These are phyloP conservation scores for Neobulgaria alba DNA, from an alignment of 2,329 filamentous ascomycete species.

Conservation along the genomic window DNA sequence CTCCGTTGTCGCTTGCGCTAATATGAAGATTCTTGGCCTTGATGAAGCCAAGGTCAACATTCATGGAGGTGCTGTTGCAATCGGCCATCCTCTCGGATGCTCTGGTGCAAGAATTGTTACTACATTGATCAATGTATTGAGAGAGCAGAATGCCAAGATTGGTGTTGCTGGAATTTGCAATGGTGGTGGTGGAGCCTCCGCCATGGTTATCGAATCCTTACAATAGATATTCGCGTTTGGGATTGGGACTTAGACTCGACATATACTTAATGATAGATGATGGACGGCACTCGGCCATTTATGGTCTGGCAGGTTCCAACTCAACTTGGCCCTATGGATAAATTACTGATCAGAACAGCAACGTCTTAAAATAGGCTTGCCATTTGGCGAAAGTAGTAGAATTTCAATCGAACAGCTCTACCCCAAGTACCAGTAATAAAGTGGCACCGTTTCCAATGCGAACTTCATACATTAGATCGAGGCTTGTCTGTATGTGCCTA, in stretches of 20 bases:
- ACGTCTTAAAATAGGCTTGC: no score
- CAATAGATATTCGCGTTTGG: slow-evolving; percentile 15
- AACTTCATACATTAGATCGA: no score
- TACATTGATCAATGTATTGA: slow-evolving; percentile 80
- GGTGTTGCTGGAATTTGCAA: slow-evolving; percentile 96
- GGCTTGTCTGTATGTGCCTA: no score
- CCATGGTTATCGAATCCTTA: slow-evolving; percentile 71
- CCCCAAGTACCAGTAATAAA: no score
- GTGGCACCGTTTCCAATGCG: no score
- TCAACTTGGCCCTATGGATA: no score
- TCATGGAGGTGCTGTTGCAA: slow-evolving; percentile 88
- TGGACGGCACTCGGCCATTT: not conserved
- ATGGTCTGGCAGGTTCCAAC: no score
- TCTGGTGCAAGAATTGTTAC: slow-evolving; percentile 90
- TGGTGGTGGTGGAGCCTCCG: slow-evolving; percentile 90
- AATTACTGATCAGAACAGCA: no score
- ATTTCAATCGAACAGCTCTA: no score
- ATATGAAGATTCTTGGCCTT: slow-evolving; percentile 83
- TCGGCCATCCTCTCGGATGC: slow-evolving; percentile 89
- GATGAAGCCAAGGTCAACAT: slow-evolving; percentile 85
- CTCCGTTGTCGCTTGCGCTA: slow-evolving; percentile 90
- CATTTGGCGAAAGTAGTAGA: no score
- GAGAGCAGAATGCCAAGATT: slow-evolving; percentile 86
- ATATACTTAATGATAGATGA: not conserved
- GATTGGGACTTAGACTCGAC: not conserved